Percentiles rank a stretch among this genome's conserved stretches.
phyloP scores from a whole-genome alignment of 2,329 filamentous ascomycete genomes.

The Pseudogymnoascus sp. region DNA sequence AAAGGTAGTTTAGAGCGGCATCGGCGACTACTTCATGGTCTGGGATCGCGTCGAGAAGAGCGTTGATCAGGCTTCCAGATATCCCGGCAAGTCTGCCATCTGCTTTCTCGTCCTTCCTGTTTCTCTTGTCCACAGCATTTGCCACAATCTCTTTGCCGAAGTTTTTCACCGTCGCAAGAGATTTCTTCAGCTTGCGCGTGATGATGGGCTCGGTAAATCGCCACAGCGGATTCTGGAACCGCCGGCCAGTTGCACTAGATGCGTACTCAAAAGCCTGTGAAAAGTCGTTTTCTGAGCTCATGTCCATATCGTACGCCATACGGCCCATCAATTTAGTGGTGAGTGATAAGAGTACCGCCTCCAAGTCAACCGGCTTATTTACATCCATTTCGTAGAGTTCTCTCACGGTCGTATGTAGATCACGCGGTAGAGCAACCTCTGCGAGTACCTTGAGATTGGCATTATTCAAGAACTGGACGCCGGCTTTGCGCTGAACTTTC shows the following conservation, averaged over 20 bases:
- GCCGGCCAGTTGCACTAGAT: constrained; percentile 50
- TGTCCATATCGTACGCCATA: constrained; percentile 64
- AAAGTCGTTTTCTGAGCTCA: constrained; percentile 54
- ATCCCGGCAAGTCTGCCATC: constrained; percentile 31
- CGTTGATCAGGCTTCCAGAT: constrained; percentile 53
- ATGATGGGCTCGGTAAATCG: constrained; percentile 49
- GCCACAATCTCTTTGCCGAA: constrained; percentile 53
- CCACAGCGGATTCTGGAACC: constrained; percentile 62
- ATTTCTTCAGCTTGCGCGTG: constrained; percentile 40
- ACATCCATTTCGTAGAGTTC: constrained; percentile 30
- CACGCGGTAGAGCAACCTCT: constrained; percentile 48
- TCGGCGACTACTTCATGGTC: constrained; percentile 53
- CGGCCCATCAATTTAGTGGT: constrained; percentile 60
- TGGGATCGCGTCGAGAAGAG: constrained; percentile 48
- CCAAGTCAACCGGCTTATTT: constrained; percentile 42
- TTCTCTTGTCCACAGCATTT: constrained; percentile 41
- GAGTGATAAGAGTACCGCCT: constrained; percentile 54
- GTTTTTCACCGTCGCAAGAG: constrained; percentile 42
- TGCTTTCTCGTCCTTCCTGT: constrained; percentile 18
- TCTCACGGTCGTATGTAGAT: constrained; percentile 39
- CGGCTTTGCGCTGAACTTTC: constrained; percentile 56
- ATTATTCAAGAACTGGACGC: constrained; percentile 50
- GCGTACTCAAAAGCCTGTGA: constrained; percentile 54
- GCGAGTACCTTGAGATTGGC: constrained; percentile 51
- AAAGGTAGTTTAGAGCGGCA: constrained; percentile 59